phyloP scores from a whole-genome alignment of 179 eudicot species.

The Gypsophila paniculata region DNA sequence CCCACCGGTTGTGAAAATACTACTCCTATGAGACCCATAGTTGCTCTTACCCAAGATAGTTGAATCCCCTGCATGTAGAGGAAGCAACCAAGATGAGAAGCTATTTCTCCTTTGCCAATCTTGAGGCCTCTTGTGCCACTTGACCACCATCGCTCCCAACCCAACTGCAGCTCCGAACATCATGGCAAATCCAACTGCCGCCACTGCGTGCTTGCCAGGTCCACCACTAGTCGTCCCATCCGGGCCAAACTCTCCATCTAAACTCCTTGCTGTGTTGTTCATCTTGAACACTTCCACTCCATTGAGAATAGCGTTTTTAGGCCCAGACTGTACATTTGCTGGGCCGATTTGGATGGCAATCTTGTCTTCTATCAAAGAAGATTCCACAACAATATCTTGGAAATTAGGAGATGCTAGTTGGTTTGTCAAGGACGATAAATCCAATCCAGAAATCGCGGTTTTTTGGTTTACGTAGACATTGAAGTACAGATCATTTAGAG shows the following conservation, averaged over 20 bases:
- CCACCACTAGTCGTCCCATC: conserved; percentile 26
- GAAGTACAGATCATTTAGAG: conserved; percentile 57
- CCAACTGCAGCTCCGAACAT: conserved; percentile 46
- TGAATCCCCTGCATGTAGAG: conserved; percentile 40
- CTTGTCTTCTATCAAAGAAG: conserved; percentile 27
- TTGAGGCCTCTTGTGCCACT: conserved; percentile 50
- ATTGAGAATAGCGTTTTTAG: conserved; percentile 39
- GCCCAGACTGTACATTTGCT: conserved; percentile 22
- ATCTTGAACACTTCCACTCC: conserved; percentile 46
- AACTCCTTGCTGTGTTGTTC: conserved; percentile 38
- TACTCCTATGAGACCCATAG: conserved; percentile 52
- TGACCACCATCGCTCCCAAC: conserved; percentile 47
- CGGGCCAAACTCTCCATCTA: conserved; percentile 44
- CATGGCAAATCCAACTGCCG: conserved; percentile 47
- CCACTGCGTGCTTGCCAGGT: conserved; percentile 30
- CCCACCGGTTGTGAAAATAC: conserved; percentile 54
- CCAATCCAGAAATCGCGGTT: conserved; percentile 55
- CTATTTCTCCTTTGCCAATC: conserved; percentile 51
- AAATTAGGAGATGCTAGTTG: conserved; percentile 36
- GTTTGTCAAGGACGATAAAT: conserved; percentile 45
- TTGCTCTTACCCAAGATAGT: conserved; percentile 40
- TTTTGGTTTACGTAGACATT: conserved; percentile 64
- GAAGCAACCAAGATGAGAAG: conserved; percentile 45
- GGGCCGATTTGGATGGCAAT: conserved; percentile 39
- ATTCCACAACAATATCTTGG: conserved; percentile 42